phyloP scores from a whole-genome alignment of 768 basidiomycete species.

The Strobilomyces dryophilus region DNA sequence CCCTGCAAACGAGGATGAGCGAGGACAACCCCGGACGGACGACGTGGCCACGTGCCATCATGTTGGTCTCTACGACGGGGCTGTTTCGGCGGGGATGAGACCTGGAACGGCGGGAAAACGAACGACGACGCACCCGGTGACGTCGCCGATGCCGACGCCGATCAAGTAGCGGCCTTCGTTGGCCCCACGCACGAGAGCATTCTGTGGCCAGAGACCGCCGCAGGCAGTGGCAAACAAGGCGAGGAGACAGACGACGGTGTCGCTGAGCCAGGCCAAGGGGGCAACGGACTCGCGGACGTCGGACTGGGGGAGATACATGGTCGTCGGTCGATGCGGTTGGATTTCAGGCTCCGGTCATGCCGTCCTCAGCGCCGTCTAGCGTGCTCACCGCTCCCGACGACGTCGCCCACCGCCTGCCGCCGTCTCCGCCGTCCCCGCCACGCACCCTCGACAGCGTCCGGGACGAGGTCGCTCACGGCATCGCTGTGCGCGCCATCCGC shows the following conservation, averaged over 20 bases:
- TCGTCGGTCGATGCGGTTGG: too few relatives aligned
- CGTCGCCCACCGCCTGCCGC: neutral
- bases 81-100: constrained; percentile 30
- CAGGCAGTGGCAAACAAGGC: constrained; percentile 38
- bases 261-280: constrained; percentile 26
- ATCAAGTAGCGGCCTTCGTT: constrained; percentile 21
- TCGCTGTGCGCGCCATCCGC: constrained; percentile 51
- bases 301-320: constrained; percentile 22
- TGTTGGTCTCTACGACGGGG: constrained; percentile 78
- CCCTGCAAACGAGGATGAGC: constrained; percentile 39
- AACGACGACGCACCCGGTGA: constrained; percentile 70
- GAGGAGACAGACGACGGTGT: constrained; percentile 40
- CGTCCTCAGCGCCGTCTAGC: constrained; percentile 28
- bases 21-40: neutral
- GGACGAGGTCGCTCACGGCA: constrained; percentile 52
- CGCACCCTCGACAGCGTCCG: constrained; percentile 60
- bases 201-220: constrained; percentile 24
- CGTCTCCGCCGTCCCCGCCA: neutral
- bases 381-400: constrained; percentile 6
- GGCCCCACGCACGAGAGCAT: neutral
- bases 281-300: constrained; percentile 15
- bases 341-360: too few relatives aligned
- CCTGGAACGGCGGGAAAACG: too few relatives aligned
- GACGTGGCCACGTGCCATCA: constrained; percentile 52
- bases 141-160: constrained; percentile 50